phyloP scores from a whole-genome alignment of 441 rosid genomes.

The Biscutella laevigata region DNA sequence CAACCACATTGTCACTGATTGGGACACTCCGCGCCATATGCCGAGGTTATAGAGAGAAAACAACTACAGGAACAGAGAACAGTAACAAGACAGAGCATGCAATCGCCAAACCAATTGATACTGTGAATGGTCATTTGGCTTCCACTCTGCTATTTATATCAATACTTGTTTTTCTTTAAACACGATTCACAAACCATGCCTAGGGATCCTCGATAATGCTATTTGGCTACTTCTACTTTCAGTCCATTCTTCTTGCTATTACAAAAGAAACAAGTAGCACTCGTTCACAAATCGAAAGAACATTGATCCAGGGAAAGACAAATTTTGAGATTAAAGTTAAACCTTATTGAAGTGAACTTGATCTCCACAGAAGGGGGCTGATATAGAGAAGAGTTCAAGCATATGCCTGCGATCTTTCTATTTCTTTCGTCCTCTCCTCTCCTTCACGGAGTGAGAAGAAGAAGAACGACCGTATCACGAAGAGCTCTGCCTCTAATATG shows the following conservation, averaged over 20 bases:
- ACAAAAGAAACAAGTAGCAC: neutral
- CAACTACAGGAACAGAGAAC: neutral
- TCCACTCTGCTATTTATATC: slow-evolving; percentile 4
- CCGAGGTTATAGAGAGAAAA: slow-evolving; percentile 41
- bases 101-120: slow-evolving; percentile 13
- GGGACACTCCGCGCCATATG: slow-evolving; percentile 52
- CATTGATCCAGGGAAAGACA: neutral
- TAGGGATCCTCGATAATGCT: slow-evolving; percentile 18
- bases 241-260: slow-evolving; percentile 17
- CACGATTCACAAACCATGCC: slow-evolving; percentile 6
- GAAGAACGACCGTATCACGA: too few relatives aligned
- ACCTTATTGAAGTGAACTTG: slow-evolving; percentile 91
- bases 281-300: neutral
- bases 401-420: too few relatives aligned
- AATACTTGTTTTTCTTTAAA: slow-evolving; percentile 19
- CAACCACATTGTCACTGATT: slow-evolving; percentile 53
- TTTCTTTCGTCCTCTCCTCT: too few relatives aligned
- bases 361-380: slow-evolving; percentile 58
- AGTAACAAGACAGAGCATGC: slow-evolving; percentile 8
- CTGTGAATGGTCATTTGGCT: slow-evolving; percentile 7
- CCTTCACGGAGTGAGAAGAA: too few relatives aligned
- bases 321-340: neutral
- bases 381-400: slow-evolving; percentile 44
- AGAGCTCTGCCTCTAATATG: too few relatives aligned
- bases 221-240: slow-evolving; percentile 25